Base-by-base conservation (phyloP, 179 eudicot genomes). In the Spergularia azorica region DNA sequence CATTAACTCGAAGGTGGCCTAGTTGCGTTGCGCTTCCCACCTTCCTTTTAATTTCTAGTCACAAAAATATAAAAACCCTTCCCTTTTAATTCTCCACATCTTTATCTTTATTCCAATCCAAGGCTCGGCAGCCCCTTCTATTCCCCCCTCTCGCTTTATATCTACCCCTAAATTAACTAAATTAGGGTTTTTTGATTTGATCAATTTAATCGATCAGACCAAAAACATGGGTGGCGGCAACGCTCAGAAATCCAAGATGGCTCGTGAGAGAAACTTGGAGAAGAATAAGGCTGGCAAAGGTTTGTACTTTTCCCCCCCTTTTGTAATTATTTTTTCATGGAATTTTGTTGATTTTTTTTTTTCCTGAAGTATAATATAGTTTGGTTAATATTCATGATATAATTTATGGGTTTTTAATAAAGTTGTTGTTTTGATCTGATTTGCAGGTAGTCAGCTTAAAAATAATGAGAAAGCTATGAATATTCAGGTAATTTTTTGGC, bases 181-280 rank as follows among this genome's bases (percentile, higher is more conserved):
- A 50, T 56, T 41, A 46, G 41, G 63, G 62, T 73, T 73, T 17
- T 81, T 75, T 26, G 56, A 55, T 79, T 74, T 71, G 62, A 60
- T 72, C 72, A 2, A 46, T 55, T 67, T 43, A 71, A 63, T 66
- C 50, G 50, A 72, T 66, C 79, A 17, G 60, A 51, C 13, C 46
- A 20, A 76, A 73, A 43, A 2, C 0, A 86, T 86, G 89, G 89
- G 89, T 39, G 89, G 89, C 63, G 89, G 89, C 43, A 86, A 86
- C 66, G 89, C 83, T 46, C 89, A 86, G 79, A 86, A 86, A 82
- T 83, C 89, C 1, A 86, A 83, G 83, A 86, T 76, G 83, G 89
- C 89, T 86, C 89, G 87, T n/a, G 87, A 86, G 75, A 81, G 75
- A 81, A 81, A 84, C 63, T 36, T 79, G 83, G 89, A 86, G 83